Conservation (phyloP, 805 yeast species). For the Candida berthetii region DNA sequence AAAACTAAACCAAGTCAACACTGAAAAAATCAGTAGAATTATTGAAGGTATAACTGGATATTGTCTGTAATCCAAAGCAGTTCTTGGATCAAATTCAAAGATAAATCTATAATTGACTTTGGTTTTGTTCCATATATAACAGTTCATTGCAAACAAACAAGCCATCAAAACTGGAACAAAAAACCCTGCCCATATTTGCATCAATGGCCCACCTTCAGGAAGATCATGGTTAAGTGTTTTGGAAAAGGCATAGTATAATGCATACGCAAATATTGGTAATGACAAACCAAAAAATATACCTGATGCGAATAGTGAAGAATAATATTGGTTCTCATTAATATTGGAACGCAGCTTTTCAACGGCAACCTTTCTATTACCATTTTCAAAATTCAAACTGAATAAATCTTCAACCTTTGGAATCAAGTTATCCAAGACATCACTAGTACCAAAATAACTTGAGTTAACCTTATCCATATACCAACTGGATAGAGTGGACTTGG, state of each 20-base stretch:
- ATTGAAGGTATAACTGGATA: conserved; percentile 59
- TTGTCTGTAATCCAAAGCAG: conserved; percentile 60
- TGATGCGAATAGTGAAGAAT: conserved; percentile 43
- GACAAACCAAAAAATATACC: conserved; percentile 71
- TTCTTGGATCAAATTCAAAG: conserved; percentile 75
- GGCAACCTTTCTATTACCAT: conserved; percentile 61
- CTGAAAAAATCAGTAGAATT: conserved; percentile 45
- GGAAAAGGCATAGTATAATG: conserved; percentile 44
- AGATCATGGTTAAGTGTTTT: conserved; percentile 33
- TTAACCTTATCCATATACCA: conserved; percentile 55
- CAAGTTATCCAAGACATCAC: conserved; percentile 63
- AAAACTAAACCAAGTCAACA: conserved; percentile 75
- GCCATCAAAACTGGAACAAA: conserved; percentile 56
- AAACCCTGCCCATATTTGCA: conserved; percentile 95
- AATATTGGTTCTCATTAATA: conserved; percentile 28
- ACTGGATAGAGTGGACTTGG: conserved; percentile 35
- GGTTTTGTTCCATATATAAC: conserved; percentile 64
- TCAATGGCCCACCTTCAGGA: conserved; percentile 51
- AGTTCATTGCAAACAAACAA: conserved; percentile 59
- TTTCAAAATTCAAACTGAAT: conserved; percentile 60
- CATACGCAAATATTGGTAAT: conserved; percentile 59
- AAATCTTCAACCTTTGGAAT: conserved; percentile 59
- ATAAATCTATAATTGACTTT: conserved; percentile 89
- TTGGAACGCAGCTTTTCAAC: conserved; percentile 60
- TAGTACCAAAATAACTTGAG: conserved; percentile 48